Evolutionary conservation across 2,329 filamentous ascomycete genomes (phyloP), one percentile per base, ranked within the genome.

Genomic region (Fusarium nodosum): DNA sequence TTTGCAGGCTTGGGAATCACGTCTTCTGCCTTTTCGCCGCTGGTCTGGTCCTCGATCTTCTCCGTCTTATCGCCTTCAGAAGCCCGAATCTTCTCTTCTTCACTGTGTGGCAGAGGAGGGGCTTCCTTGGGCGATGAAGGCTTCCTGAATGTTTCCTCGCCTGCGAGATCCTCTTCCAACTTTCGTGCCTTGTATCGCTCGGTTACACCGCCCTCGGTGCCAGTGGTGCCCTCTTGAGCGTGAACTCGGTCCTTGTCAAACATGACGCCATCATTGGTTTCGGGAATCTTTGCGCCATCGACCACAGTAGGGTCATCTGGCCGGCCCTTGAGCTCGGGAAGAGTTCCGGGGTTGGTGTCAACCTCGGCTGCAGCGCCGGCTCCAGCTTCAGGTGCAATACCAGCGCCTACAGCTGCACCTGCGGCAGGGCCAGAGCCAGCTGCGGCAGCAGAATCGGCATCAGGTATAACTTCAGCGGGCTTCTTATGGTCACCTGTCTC

Each of bases 161-260:
- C 90, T 5, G 86, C 90, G 76, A 87, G 85, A 62, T 85, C 86
- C 78, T 93, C 91, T 71, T 90, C 85, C 38, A 86, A 85, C 75
- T 91, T 90, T 64, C 88, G 87, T 50, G 89, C 90, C 82, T 93
- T 96, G 72, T 90, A 89, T 80, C 97, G 97, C 77, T 94, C 92
- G 28, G 91, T 93, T 42, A 98, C 93, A 54, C 95, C 94, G 15
- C 94, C 94, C 76, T 94, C 92, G 3, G 93, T 97, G 39, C 95
- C 95, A 6, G 91, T 93, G 3, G 93, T 97, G 47, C 94, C 95
- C 77, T 94, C 87, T 77, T 94, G 94, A 7, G 94, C 93, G 41
- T 88, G 86, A 38, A 86, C 82, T 70, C 93, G 86, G 77, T 92
- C 87, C 68, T 91, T 92, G 79, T 97, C 94, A 76, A 97, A 92